Evolutionary conservation across 1,284 basidiomycete genomes (phyloP), one percentile per base, ranked within the genome.

Genomic region (Mrakiaceae sp.): DNA sequence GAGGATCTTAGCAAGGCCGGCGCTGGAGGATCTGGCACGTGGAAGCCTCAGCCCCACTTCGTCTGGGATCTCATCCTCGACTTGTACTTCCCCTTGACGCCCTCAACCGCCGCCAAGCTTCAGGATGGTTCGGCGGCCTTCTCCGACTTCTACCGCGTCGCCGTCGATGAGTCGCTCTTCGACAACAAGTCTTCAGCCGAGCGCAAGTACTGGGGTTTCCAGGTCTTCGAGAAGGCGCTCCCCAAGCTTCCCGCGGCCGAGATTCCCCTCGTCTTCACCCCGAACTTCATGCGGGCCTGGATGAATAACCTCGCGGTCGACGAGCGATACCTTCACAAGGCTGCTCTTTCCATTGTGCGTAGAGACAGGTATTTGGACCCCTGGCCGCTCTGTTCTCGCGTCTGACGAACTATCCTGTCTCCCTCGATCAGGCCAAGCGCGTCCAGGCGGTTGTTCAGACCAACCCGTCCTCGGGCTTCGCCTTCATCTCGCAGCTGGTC

Each of bases 271-370:
- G 80, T 98, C 16, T 96, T 98, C 76, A 95, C 91, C 10, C 87
- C 87, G 70, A 95, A 97, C 75, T 90, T 97, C 71, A 94, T 98
- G 88, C 86, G 92, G 54, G 87, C 87, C 51, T 95, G 93, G 89
- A 94, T 96, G 70, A 96, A 95, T 74, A 92, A 98, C 73, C 82
- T 98, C 27, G 87, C 90, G 0, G 87, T 88, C 64, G 81, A 82
- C 63, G 92, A 97, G 75, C 83, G 93, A 63, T 86, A 92, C 73
- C 78, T 97, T 47, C 90, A 97, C 79, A 92, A 90, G 75, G 86
- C 87, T 40, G 91, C 93, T 2, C 81, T 82, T 64, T 84, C 87
- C 73, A 85, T 88, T 71, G 90, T 87, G 72, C 60, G 84, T 77
- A 16, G 48, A 16, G 14, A n/a, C 27, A 27, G 27, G 27, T 1